phyloP scores from a whole-genome alignment of 2,329 filamentous ascomycete genomes.

The Fusarium coicis region DNA sequence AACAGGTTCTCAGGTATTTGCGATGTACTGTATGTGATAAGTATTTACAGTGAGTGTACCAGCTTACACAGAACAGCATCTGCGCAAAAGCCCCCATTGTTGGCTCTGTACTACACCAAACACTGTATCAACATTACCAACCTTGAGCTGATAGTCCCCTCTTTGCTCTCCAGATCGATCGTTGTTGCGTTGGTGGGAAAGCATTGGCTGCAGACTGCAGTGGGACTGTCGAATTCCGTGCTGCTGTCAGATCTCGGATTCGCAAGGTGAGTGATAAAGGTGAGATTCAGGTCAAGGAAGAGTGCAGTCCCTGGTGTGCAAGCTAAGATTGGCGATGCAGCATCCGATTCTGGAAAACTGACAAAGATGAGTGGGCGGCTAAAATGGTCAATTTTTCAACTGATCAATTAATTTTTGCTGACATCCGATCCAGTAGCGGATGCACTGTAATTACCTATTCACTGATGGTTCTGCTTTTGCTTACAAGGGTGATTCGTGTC shows the following conservation, averaged over 20 bases:
- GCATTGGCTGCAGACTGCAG: not conserved
- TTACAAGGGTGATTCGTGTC: conserved; percentile 32
- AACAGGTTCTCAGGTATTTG: conserved; percentile 3
- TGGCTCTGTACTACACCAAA: conserved; percentile 9
- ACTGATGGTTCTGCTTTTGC: not conserved
- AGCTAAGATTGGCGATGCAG: conserved; percentile 36
- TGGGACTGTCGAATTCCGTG: conserved; percentile 6
- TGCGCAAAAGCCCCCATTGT: not conserved
- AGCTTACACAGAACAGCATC: not conserved
- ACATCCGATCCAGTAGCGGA: not conserved
- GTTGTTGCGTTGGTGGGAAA: conserved; percentile 15
- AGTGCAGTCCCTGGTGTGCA: conserved; percentile 21
- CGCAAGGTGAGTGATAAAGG: conserved; percentile 26
- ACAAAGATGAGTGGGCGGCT: conserved; percentile 17
- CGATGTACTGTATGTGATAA: conserved; percentile 12
- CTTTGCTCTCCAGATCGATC: conserved; percentile 23
- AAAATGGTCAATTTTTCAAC: not conserved
- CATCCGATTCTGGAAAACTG: conserved; percentile 30
- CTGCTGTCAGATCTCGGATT: conserved; percentile 23
- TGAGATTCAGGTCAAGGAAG: conserved; percentile 25
- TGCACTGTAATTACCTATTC: not conserved
- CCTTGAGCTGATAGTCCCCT: not conserved
- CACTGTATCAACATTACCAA: not conserved
- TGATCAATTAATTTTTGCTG: not conserved
- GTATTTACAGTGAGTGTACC: not conserved